Evolutionary conservation across 225 moss, liverwort and hornwort genomes (phyloP).

Genomic region (Polytrichum formosum): DNA sequence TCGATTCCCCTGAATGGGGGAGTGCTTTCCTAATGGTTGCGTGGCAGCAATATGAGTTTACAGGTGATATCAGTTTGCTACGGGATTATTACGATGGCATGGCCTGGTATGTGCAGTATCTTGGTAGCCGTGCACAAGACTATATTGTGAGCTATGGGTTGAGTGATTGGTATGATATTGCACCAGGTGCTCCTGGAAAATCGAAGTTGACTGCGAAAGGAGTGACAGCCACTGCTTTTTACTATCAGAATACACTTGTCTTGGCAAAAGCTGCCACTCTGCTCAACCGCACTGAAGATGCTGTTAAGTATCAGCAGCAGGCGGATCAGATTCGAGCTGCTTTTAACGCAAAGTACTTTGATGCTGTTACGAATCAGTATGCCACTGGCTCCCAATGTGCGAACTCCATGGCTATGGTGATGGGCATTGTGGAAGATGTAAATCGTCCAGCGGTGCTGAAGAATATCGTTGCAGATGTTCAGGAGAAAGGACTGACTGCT

Average conservation of each 20-base stretch:
- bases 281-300: slow-evolving; percentile 32
- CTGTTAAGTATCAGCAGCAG: slow-evolving; percentile 22
- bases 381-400: slow-evolving; percentile 53
- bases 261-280: slow-evolving; percentile 37
- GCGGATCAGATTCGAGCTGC: slow-evolving; percentile 38
- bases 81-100: slow-evolving; percentile 36
- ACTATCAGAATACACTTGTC: slow-evolving; percentile 33
- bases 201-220: slow-evolving; percentile 49
- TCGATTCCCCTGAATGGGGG: slow-evolving; percentile 51
- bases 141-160: slow-evolving; percentile 47
- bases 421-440: slow-evolving; percentile 30
- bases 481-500: slow-evolving; percentile 38
- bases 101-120: slow-evolving; percentile 40
- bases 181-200: slow-evolving; percentile 39
- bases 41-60: slow-evolving; percentile 55
- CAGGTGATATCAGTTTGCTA: slow-evolving; percentile 32
- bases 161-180: slow-evolving; percentile 61
- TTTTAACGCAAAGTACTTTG: slow-evolving; percentile 38
- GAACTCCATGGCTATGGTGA: slow-evolving; percentile 47
- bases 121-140: slow-evolving; percentile 28
- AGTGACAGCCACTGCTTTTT: slow-evolving; percentile 51
- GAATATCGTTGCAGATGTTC: slow-evolving; percentile 38
- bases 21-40: slow-evolving; percentile 46
- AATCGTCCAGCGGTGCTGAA: slow-evolving; percentile 29
- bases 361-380: slow-evolving; percentile 36